Evolutionary conservation across 1,139 yeast species (phyloP).

Genomic region (Entelexis sorbosivorans): DNA sequence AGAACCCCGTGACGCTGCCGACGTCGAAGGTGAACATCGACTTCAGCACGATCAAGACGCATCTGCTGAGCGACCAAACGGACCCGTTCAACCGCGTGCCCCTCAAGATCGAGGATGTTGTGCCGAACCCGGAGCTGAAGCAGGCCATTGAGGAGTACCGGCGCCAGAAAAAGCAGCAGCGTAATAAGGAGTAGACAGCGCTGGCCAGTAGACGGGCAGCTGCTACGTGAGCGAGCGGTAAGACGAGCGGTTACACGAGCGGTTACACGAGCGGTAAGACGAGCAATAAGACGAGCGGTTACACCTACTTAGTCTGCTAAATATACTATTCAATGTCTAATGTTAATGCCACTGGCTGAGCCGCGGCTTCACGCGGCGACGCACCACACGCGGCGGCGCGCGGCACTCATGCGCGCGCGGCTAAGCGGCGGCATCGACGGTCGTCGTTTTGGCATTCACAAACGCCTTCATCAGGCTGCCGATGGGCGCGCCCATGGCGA

Average conservation of each 20-base stretch:
- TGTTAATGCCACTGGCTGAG: too few relatives aligned
- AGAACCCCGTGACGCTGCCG: conserved; percentile 88
- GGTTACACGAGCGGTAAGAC: too few relatives aligned
- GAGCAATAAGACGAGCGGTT: too few relatives aligned
- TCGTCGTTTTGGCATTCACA: neutral
- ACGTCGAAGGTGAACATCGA: conserved; percentile 76
- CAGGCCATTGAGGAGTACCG: conserved; percentile 50
- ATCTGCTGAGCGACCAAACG: conserved; percentile 82
- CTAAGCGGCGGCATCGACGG: neutral
- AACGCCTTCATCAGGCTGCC: conserved; percentile 21
- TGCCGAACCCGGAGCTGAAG: conserved; percentile 58
- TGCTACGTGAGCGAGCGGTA: too few relatives aligned
- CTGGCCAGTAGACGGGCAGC: too few relatives aligned
- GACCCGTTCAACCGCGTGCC: conserved; percentile 97
- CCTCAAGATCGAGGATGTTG: conserved; percentile 73
- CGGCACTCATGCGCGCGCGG: too few relatives aligned
- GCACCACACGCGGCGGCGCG: too few relatives aligned
- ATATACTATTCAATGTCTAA: too few relatives aligned
- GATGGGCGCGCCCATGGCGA: conserved; percentile 28
- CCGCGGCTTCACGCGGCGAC: too few relatives aligned
- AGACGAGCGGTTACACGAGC: too few relatives aligned
- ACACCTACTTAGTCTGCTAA: too few relatives aligned
- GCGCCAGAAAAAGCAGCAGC: conserved; percentile 8
- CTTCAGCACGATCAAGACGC: conserved; percentile 84
- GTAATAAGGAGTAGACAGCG: neutral